Base-by-base conservation (phyloP, 2,329 filamentous ascomycete genomes). In the Cladosporium sp. region DNA sequence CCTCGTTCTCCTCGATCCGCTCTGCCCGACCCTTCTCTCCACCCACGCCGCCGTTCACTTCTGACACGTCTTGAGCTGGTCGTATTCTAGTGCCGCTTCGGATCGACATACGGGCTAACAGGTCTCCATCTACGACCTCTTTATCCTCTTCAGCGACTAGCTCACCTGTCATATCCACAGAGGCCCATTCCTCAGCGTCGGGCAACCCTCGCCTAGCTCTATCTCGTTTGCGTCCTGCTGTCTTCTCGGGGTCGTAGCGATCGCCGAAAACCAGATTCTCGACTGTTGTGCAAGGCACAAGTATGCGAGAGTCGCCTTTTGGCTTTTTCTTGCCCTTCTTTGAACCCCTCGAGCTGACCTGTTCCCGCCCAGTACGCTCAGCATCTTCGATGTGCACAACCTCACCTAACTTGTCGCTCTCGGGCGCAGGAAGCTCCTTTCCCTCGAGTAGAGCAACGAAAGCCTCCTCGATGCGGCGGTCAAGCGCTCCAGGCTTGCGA, bases 21-120 rank as follows among this genome's bases (percentile, higher is more conserved):
- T 87, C 85, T 5, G 83, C 83, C 68, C 80, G 76, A 0, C 85
- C 84, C 65, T 85, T 85, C 69, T 87, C 85, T 1, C 86, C 85
- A 21, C 84, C 73, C 0, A 86, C 79, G 66, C 84, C 85, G 52
- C 83, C 84, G 60, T 87, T 87, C 67, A 87, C 83, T 55, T 86
- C 80, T 10, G 84, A 84, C 36, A 78, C 69, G 1, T 70, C 71
- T 66, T 83, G 81, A 0, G 80, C 75, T 0, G 80, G 80, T 3
- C 81, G 75, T 2, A 73, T 69, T 18, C 36, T 64, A 3, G 61
- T 62, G 28, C 59, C 59, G 18, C 59, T 62, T n/a, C 59, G 44
- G 10, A 62, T 54, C 12, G 59, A 62, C 59, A 62, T 62, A 6
- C 59, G 59, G 21, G 59, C 59, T 26, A 62, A 21, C 3, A 62